Evolutionary conservation across 169 alveolate species (phyloP).

Genomic region (Plasmodium vinckei): DNA sequence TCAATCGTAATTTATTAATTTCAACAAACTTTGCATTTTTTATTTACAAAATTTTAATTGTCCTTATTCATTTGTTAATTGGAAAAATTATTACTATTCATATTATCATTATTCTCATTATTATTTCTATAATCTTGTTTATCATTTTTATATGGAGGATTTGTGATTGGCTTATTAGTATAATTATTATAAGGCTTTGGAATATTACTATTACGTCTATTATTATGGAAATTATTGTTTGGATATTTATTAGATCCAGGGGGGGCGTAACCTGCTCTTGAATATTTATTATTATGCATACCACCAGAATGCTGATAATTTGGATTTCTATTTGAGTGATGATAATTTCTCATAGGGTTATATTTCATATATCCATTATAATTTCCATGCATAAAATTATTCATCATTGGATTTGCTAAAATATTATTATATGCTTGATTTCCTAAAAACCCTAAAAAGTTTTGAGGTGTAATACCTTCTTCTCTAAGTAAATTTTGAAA

Average conservation of each 20-base stretch:
- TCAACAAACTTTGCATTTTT: too few species aligned
- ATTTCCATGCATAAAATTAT: conserved; percentile 61
- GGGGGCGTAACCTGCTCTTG: conserved; percentile 45
- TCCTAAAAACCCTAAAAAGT: conserved; percentile 63
- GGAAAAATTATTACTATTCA: background rate
- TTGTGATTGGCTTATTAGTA: background rate
- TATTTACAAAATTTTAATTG: too few species aligned
- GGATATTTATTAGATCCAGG: conserved; percentile 16
- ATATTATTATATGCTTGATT: conserved; percentile 17
- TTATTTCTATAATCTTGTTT: background rate
- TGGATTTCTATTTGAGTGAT: conserved; percentile 10
- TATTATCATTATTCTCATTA: background rate
- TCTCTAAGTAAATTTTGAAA: conserved; percentile 88
- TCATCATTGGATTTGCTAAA: conserved; percentile 55
- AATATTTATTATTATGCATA: conserved; percentile 44
- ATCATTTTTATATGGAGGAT: background rate
- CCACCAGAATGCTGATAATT: conserved; percentile 15
- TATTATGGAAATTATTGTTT: conserved; percentile 7
- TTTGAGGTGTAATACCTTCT: conserved; percentile 76
- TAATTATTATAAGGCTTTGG: too few species aligned
- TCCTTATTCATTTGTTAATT: too few species aligned
- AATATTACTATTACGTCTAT: background rate
- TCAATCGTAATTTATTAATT: too few species aligned
- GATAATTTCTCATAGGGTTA: conserved; percentile 21
- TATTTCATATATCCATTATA: conserved; percentile 27